phyloP scores from a whole-genome alignment of 192 early-diverging fungal genomes.

The Entomortierella lignicola region DNA sequence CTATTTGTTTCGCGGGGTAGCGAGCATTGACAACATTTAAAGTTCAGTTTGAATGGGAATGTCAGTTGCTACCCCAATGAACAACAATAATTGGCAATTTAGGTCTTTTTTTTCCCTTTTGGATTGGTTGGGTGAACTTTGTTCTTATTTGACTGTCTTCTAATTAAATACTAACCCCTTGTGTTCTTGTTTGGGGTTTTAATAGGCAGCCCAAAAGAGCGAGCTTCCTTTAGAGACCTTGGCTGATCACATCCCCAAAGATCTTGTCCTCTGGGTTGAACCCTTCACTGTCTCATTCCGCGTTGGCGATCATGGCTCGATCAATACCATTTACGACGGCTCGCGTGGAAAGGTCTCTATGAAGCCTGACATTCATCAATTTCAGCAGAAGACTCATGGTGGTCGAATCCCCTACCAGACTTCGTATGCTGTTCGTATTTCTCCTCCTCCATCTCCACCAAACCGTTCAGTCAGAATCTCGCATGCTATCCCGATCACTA shows the following conservation, averaged over 20 bases:
- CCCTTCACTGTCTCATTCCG: conserved; percentile 78
- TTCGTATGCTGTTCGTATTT: conserved; percentile 43
- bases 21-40: neutral
- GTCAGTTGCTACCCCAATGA: conserved; percentile 4
- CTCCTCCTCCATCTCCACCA: conserved; percentile 40
- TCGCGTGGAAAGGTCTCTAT: conserved; percentile 57
- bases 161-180: neutral
- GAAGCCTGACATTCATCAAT: conserved; percentile 16
- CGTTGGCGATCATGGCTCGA: conserved; percentile 76
- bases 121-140: neutral
- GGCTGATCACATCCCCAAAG: conserved; percentile 69
- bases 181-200: neutral
- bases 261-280: conserved; percentile 80
- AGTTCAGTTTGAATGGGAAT: conserved; percentile 20
- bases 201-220: conserved; percentile 63
- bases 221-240: conserved; percentile 59
- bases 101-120: neutral
- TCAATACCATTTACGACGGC: conserved; percentile 73
- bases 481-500: conserved; percentile 44
- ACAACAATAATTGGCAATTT: neutral
- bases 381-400: conserved; percentile 18
- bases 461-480: conserved; percentile 25
- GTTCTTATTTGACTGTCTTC: neutral
- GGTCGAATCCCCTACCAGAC: too few species aligned
- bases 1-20: conserved; percentile 31